A percentile compares a stretch with the other conserved stretches of the same genome.
Evolutionary conservation across 2,329 filamentous ascomycete genomes (phyloP).

Genomic region (Ophiostoma populinum): DNA sequence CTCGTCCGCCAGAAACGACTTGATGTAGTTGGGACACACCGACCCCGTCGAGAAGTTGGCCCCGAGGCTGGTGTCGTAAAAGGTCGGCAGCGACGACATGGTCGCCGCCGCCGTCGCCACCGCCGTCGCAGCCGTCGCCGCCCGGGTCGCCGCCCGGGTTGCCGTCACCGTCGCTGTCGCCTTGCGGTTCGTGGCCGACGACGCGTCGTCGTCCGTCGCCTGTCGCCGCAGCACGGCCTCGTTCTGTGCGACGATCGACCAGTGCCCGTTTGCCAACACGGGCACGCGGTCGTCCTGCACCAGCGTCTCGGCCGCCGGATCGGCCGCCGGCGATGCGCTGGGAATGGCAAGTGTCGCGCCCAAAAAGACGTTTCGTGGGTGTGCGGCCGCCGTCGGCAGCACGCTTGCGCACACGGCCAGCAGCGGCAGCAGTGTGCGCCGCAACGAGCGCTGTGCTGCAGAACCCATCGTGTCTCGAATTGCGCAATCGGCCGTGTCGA

Average conservation of each 20-base stretch:
- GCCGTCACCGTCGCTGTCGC: conserved; percentile 7
- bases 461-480: conserved; percentile 7
- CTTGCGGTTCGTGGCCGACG: not conserved
- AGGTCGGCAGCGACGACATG: conserved; percentile 34
- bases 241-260: conserved; percentile 21
- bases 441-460: conserved; percentile 12
- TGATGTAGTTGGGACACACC: conserved; percentile 51
- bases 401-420: conserved; percentile 13
- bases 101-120: conserved; percentile 7
- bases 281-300: conserved; percentile 21
- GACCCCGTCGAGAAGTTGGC: conserved; percentile 40
- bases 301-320: conserved; percentile 16
- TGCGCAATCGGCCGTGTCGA: not conserved
- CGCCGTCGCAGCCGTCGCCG: conserved; percentile 7
- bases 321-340: conserved; percentile 9
- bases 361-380: conserved; percentile 4
- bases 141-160: conserved; percentile 4
- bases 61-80: conserved; percentile 49
- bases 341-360: conserved; percentile 10
- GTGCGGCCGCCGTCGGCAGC: conserved; percentile 11
- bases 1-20: conserved; percentile 43
- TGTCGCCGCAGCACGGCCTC: conserved; percentile 14
- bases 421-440: conserved; percentile 12
- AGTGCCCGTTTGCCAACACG: conserved; percentile 18
- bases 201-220: not conserved